Evolutionary conservation across 768 basidiomycete species (phyloP).

Genomic region (Gautieria morchelliformis): DNA sequence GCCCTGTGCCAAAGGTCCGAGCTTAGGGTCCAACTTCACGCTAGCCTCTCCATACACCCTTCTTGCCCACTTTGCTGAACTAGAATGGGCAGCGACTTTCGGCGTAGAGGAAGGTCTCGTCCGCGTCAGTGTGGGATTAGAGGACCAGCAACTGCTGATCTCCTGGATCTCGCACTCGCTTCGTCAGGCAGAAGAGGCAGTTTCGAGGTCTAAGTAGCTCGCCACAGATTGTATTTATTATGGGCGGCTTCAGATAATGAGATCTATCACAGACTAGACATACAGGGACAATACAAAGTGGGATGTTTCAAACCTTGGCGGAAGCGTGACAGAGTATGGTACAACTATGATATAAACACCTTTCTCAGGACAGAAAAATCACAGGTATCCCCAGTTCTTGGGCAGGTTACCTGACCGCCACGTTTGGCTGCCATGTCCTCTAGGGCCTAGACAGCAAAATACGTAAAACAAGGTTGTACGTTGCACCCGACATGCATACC

Average conservation of each 20-base stretch:
- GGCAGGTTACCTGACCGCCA: constrained; percentile 75
- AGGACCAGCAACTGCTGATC: constrained; percentile 27
- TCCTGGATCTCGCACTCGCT: constrained; percentile 32
- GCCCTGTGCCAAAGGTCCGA: constrained; percentile 39
- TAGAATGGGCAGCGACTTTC: constrained; percentile 37
- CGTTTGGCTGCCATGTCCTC: constrained; percentile 81
- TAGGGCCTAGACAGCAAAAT: constrained; percentile 47
- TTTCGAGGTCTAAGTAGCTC: neutral
- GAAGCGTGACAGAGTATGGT: neutral
- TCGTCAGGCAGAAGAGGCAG: constrained; percentile 25
- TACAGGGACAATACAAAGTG: constrained; percentile 1
- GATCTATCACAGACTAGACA: neutral
- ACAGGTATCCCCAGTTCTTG: constrained; percentile 57
- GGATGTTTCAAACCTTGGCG: neutral
- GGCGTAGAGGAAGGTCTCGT: constrained; percentile 38
- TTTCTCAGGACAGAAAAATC: constrained; percentile 63
- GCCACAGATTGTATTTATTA: neutral
- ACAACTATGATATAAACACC: constrained; percentile 72
- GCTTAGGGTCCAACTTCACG: constrained; percentile 44
- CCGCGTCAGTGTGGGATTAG: constrained; percentile 40
- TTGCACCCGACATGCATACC: constrained; percentile 34
- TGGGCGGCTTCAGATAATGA: neutral
- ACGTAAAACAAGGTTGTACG: neutral
- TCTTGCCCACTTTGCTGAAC: constrained; percentile 38
- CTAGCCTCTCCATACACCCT: constrained; percentile 42